Conservation (phyloP, 352 stramenopile species). For the Phytophthora boehmeriae region DNA sequence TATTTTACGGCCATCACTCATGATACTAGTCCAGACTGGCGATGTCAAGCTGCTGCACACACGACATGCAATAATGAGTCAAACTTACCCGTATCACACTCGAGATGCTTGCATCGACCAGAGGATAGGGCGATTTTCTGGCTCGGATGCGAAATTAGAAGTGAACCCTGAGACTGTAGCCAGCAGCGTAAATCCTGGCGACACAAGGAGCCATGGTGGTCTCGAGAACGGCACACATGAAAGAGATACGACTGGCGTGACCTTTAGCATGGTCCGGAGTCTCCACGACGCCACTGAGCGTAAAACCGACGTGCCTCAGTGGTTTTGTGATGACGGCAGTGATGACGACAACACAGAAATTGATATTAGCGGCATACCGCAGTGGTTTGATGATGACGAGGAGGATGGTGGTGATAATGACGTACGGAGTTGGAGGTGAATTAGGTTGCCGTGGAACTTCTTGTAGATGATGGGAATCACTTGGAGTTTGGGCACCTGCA, state of each 20-base stretch:
- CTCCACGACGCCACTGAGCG: too few species aligned
- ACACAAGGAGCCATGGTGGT: neutral
- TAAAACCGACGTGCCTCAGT: slow-evolving; percentile 19
- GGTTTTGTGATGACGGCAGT: slow-evolving; percentile 22
- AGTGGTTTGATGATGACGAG: slow-evolving; percentile 27
- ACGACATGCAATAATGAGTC: neutral
- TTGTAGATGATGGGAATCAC: too few species aligned
- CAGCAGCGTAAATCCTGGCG: slow-evolving; percentile 7
- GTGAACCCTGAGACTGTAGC: slow-evolving; percentile 5
- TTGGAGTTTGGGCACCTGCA: too few species aligned
- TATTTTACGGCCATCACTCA: slow-evolving; percentile 3
- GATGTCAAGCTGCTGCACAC: slow-evolving; percentile 2
- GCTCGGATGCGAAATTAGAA: neutral
- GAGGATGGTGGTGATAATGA: slow-evolving; percentile 5
- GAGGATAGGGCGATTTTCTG: too few species aligned
- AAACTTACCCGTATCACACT: neutral
- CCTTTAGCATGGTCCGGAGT: too few species aligned
- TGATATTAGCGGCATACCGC: slow-evolving; percentile 1
- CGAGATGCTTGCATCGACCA: neutral
- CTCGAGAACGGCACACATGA: too few species aligned
- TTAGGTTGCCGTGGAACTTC: too few species aligned
- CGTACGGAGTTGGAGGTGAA: neutral
- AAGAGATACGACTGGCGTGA: too few species aligned
- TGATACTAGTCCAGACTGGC: slow-evolving; percentile 2
- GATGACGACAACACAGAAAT: neutral